Base-by-base conservation (phyloP, 495 filamentous ascomycete species). In the Talaromyces adpressus region DNA sequence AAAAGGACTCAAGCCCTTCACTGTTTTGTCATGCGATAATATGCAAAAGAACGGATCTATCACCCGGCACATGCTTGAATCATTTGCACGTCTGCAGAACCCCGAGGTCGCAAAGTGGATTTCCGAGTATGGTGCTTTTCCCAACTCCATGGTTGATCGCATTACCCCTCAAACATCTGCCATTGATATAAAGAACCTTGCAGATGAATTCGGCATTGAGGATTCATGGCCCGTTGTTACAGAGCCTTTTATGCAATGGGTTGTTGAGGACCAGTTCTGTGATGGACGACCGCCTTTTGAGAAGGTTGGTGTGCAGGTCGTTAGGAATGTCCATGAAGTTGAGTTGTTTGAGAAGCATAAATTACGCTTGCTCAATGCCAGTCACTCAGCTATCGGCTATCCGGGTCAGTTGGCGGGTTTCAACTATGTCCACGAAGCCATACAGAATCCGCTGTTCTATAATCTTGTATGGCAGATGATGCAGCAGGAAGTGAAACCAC, bases 11-110 rank as follows among this genome's bases (percentile, higher is more conserved):
- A 74, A 73, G 51, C 78, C 78, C 25, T 81, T 81, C 70, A 81
- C 78, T 64, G 77, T 80, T 52, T 71, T 81, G 73, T 81, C 78
- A 7, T 81, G 78, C 64, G 78, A 81, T 63, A 81, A 81, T 68
- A 81, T 81, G 78, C 75, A 80, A 71, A 79, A 79, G 71, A 81
- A 81, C 67, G 78, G 78, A 25, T 69, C 77, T 63, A 80, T 81
- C 71, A 75, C 76, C 4, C 77, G 78, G 54, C 70, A 79, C 65
- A 81, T 81, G 78, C 77, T 81, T 54, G 67, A 71, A 57, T 79
- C 77, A 2, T 81, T 81, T 62, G 75, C 78, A 0, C 74, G 70
- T 32, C 63, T 76, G 25, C 71, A 72, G 18, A 69, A 79, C 69
- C 76, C 78, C 8, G 67, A 73, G 22, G 47, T 81, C 41, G 77